A percentile compares a stretch with the other conserved stretches of the same genome.
Conservation (phyloP, 2,329 filamentous ascomycete species). For the Trichoderma aggressivum region DNA sequence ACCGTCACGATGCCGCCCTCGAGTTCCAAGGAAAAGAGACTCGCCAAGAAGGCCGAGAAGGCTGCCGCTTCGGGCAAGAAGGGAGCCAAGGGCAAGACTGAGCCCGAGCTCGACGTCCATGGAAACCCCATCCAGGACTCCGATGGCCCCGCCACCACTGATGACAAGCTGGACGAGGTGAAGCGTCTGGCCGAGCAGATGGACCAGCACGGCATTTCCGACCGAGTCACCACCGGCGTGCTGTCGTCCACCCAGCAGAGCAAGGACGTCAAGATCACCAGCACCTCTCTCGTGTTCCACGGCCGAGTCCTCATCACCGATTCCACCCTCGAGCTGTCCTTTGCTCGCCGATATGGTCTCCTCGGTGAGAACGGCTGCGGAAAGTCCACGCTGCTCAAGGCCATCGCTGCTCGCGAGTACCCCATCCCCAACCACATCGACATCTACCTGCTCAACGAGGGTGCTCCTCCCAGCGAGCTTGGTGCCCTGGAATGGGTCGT, state of each 20-base stretch:
- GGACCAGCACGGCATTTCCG: constrained; percentile 93
- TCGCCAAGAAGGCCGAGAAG: constrained; percentile 69
- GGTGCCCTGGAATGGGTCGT: constrained; percentile 98
- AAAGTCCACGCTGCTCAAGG: constrained; percentile 96
- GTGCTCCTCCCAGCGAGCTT: constrained; percentile 81
- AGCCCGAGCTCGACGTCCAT: constrained; percentile 61
- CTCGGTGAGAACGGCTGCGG: constrained; percentile 98
- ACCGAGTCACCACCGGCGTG: constrained; percentile 97
- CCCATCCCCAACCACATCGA: constrained; percentile 95
- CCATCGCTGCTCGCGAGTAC: constrained; percentile 89
- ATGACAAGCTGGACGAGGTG: constrained; percentile 73
- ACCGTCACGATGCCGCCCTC: constrained; percentile 58
- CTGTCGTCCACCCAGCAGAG: constrained; percentile 78
- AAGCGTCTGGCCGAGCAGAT: constrained; percentile 88
- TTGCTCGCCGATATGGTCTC: constrained; percentile 88
- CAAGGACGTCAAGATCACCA: constrained; percentile 96
- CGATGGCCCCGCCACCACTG: constrained; percentile 66
- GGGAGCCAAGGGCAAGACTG: constrained; percentile 68
- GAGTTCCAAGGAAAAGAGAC: constrained; percentile 66
- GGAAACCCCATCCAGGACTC: constrained; percentile 51
- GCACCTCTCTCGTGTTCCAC: constrained; percentile 92
- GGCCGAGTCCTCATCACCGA: constrained; percentile 94
- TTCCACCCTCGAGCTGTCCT: constrained; percentile 87
- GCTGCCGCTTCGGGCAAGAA: constrained; percentile 74
- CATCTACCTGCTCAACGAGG: constrained; percentile 97